These are phyloP conservation scores for Daldinia loculata DNA, from an alignment of 495 filamentous ascomycete species.

Conservation along the genomic window DNA sequence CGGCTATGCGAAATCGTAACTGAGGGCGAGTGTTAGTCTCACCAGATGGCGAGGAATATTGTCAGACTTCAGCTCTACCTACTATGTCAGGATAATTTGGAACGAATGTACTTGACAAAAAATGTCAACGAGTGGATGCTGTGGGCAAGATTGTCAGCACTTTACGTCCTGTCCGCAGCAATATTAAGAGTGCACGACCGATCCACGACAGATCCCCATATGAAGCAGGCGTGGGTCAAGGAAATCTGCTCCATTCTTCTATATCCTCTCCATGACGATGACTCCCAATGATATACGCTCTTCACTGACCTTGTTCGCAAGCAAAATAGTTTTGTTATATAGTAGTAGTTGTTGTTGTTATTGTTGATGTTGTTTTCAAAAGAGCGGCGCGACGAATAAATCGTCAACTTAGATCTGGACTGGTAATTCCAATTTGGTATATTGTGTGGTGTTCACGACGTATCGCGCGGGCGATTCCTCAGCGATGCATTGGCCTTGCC, in stretches of 20 bases:
- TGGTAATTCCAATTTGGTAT: conserved; percentile 16
- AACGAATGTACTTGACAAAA: conserved; percentile 73
- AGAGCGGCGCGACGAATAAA: conserved; percentile 44
- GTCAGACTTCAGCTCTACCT: no score
- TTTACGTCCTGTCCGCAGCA: conserved; percentile 7
- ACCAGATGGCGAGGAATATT: conserved; percentile 14
- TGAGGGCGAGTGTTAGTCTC: conserved; percentile 43
- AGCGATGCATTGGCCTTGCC: conserved; percentile 43
- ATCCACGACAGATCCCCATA: conserved; percentile 36
- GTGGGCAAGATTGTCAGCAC: conserved; percentile 42
- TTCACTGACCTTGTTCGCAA: conserved; percentile 39
- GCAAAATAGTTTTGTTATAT: conserved; percentile 22
- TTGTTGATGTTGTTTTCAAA: conserved; percentile 24
- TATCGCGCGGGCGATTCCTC: conserved; percentile 42
- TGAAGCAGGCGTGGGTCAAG: conserved; percentile 11
- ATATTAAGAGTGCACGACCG: conserved; percentile 23
- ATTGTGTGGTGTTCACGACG: conserved; percentile 39
- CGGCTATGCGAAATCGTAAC: conserved; percentile 43
- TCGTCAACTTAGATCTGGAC: conserved; percentile 39
- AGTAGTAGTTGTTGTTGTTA: neutral
- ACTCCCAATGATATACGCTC: neutral
- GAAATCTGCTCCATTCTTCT: conserved; percentile 25
- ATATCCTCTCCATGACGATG: conserved; percentile 1
- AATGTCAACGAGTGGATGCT: conserved; percentile 67
- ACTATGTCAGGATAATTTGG: conserved; percentile 59